phyloP scores from a whole-genome alignment of 1,284 basidiomycete genomes.

The Phaffia rhodozyma region DNA sequence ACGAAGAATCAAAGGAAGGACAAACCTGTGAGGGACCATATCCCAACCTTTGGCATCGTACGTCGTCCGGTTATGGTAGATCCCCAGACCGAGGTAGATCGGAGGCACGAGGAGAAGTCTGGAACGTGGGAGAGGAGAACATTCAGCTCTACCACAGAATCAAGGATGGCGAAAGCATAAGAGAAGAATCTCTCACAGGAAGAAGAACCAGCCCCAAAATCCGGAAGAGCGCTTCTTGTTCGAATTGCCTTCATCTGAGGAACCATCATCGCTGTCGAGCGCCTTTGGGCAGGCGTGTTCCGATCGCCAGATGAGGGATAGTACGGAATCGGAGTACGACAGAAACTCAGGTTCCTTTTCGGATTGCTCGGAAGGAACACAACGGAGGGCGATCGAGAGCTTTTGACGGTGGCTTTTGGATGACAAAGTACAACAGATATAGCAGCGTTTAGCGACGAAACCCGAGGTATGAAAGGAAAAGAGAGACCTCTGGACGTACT shows the following conservation, averaged over 20 bases:
- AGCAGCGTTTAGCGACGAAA: neutral
- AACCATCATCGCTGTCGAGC: constrained; percentile 16
- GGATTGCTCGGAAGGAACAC: constrained; percentile 21
- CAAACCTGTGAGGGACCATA: constrained; percentile 30
- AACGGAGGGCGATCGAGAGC: constrained; percentile 29
- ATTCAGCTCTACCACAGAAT: neutral
- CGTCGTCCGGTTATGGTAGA: constrained; percentile 37
- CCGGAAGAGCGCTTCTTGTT: constrained; percentile 25
- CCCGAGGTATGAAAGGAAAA: neutral
- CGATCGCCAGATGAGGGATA: constrained; percentile 30
- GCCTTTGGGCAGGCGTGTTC: constrained; percentile 31
- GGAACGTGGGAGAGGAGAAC: neutral
- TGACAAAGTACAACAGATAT: neutral
- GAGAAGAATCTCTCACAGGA: constrained; percentile 28
- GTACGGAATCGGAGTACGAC: constrained; percentile 27
- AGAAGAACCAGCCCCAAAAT: constrained; percentile 31
- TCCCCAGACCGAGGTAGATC: constrained; percentile 23
- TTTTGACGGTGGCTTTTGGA: constrained; percentile 23
- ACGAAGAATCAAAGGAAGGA: neutral
- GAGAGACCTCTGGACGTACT: neutral
- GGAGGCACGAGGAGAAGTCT: constrained; percentile 6
- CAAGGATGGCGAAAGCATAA: constrained; percentile 20
- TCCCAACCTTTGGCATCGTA: constrained; percentile 36
- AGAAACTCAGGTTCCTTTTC: constrained; percentile 25
- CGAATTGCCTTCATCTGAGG: constrained; percentile 8